Base-by-base conservation (phyloP, 352 stramenopile species). In the Phytophthora fragariae region DNA sequence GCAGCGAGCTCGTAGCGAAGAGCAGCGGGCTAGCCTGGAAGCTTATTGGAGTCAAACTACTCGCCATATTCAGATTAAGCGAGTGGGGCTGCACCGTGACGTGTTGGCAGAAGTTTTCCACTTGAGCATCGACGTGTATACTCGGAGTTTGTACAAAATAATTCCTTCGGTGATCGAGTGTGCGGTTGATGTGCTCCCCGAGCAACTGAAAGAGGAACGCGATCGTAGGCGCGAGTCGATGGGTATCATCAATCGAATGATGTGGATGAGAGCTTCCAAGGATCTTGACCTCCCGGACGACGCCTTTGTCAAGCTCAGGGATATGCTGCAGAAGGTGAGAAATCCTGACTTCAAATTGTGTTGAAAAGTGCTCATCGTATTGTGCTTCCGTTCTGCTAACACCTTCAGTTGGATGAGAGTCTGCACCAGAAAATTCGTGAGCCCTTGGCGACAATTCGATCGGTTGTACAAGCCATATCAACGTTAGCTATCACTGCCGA, bases 31-130 rank as follows among this genome's bases (percentile, higher is more conserved):
- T 12, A 57, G 57, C 53, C 47, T 82, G 24, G 57, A 62, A 14
- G 17, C 27, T n/a, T 62, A 62, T 10, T 82, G 72, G 75, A 46
- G 66, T 24, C 39, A 76, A 70, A 72, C 64, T 3, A 80, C 75
- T 35, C 75, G 73, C 7, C 64, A 75, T 27, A 53, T 82, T 24
- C 52, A 78, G 57, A 63, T 88, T 31, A 70, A 83, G 2, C 74
- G 35, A 50, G 35, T 33, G 56, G 72, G 61, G 21, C 49, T 86
- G 17, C 77, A 86, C 19, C 17, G n/a, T 31, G 81, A 85, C 35
- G 79, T 83, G 0, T 11, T 83, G 3, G 54, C 79, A 2, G 81
- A 88, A 55, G 33, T 75, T 3, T 44, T 86, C 35, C 81, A 88
- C 29, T 66, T 86, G 35, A 73, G 65, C 21, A 75, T 88, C 29